Percentiles rank a stretch among this genome's conserved stretches.
Conservation (phyloP, 495 filamentous ascomycete genomes). For the Letharia lupina region DNA sequence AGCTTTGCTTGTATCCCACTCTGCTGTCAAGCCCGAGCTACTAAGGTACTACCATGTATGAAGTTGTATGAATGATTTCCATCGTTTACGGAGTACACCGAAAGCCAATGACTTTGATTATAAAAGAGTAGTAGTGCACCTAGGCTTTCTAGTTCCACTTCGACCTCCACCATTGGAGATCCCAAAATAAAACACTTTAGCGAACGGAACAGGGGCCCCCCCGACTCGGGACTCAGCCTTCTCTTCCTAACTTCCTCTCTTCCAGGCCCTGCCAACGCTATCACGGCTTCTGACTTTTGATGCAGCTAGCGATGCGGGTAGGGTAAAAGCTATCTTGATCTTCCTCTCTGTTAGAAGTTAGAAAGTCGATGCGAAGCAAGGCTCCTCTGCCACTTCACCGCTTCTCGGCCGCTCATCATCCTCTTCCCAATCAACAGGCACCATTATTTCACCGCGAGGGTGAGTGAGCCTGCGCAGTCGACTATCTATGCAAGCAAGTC, state of each 20-base stretch:
- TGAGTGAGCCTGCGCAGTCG: neutral
- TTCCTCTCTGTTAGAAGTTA: neutral
- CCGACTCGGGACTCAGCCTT: neutral
- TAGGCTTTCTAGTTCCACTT: too few relatives aligned
- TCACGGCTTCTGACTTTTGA: neutral
- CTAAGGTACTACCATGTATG: too few relatives aligned
- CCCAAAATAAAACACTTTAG: neutral
- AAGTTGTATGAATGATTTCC: neutral
- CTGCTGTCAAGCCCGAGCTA: too few relatives aligned
- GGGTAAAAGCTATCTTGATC: conserved; percentile 5
- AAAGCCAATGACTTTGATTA: neutral
- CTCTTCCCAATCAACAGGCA: too few relatives aligned
- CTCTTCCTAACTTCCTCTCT: neutral
- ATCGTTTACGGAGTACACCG: conserved; percentile 6
- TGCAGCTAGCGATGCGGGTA: neutral
- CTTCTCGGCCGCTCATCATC: neutral
- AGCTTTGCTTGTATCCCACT: too few relatives aligned
- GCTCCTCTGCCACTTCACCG: neutral
- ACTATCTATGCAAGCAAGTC: neutral
- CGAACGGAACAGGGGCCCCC: neutral
- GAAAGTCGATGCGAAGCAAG: neutral
- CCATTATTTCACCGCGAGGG: too few relatives aligned
- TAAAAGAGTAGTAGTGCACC: too few relatives aligned
- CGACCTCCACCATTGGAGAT: neutral
- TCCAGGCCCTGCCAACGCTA: neutral